phyloP scores from a whole-genome alignment of 169 alveolate genomes.

The Plasmodium malariae region DNA sequence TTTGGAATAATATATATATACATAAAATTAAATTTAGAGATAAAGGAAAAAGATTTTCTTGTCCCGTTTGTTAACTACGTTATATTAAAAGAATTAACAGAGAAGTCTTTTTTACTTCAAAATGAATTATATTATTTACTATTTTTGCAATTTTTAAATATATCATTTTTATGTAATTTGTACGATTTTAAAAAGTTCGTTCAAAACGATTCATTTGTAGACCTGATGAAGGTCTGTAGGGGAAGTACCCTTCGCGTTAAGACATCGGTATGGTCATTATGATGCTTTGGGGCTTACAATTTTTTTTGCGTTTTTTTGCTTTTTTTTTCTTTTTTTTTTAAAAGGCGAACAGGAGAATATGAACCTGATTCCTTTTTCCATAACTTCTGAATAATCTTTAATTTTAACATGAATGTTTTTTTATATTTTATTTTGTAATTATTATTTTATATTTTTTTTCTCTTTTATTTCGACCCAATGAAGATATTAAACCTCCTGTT shows the following conservation, averaged over 20 bases:
- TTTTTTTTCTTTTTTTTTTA: too few species aligned
- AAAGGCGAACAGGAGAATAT: too few species aligned
- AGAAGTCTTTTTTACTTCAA: conserved; percentile 38
- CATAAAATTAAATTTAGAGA: conserved; percentile 11
- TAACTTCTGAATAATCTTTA: too few species aligned
- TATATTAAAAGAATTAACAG: conserved; percentile 33
- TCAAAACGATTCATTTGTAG: not conserved
- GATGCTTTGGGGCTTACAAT: too few species aligned
- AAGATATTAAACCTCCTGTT: conserved; percentile 24
- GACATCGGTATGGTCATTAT: conserved; percentile 4
- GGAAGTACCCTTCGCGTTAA: not conserved
- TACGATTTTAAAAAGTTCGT: conserved; percentile 33
- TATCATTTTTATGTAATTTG: conserved; percentile 33
- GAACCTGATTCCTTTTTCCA: too few species aligned
- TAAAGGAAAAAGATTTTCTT: not conserved
- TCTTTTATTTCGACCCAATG: not conserved
- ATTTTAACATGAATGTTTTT: not conserved
- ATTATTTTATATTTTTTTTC: not conserved
- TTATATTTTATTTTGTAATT: not conserved
- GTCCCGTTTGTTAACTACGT: conserved; percentile 12
- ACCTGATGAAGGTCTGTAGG: conserved; percentile 15
- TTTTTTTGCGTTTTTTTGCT: too few species aligned
- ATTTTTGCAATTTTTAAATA: conserved; percentile 47
- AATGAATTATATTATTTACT: conserved; percentile 29
- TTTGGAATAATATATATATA: conserved; percentile 43